phyloP scores from a whole-genome alignment of 352 stramenopile genomes.

The Thalassiosira livingstoniorum region DNA sequence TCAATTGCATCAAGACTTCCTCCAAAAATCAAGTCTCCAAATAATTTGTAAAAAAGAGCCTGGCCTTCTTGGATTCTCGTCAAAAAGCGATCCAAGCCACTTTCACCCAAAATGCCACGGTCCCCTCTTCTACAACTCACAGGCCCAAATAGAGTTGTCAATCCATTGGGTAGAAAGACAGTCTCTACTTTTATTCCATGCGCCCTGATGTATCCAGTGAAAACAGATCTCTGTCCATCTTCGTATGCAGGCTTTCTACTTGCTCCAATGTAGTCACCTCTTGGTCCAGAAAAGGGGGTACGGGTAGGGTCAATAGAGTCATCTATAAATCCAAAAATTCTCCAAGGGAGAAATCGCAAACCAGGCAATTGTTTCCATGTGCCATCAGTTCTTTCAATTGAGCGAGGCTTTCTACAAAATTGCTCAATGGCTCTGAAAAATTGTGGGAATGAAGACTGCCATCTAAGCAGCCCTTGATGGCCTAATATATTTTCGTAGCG shows the following conservation, averaged over 20 bases:
- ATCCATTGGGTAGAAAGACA: conserved; percentile 51
- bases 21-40: conserved; percentile 7
- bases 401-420: background rate
- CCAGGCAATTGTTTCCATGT: conserved; percentile 13
- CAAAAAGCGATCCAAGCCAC: conserved; percentile 35
- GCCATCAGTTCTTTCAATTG: background rate
- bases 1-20: conserved; percentile 9
- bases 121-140: conserved; percentile 1
- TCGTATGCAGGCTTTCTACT: conserved; percentile 8
- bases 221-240: conserved; percentile 38
- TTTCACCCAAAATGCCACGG: conserved; percentile 11
- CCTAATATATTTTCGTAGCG: conserved; percentile 27
- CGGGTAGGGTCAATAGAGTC: conserved; percentile 28
- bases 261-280: conserved; percentile 46
- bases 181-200: conserved; percentile 59
- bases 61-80: conserved; percentile 7
- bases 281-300: conserved; percentile 51
- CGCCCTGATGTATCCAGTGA: conserved; percentile 47
- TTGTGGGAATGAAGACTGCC: conserved; percentile 1
- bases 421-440: conserved; percentile 22
- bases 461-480: conserved; percentile 23
- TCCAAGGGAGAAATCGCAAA: conserved; percentile 26
- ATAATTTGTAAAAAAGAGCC: background rate
- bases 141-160: conserved; percentile 39
- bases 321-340: conserved; percentile 61